A percentile compares a stretch with the other conserved stretches of the same genome.
phyloP scores from a whole-genome alignment of 2,329 filamentous ascomycete species.

The Cadophora luteo-olivacea region DNA sequence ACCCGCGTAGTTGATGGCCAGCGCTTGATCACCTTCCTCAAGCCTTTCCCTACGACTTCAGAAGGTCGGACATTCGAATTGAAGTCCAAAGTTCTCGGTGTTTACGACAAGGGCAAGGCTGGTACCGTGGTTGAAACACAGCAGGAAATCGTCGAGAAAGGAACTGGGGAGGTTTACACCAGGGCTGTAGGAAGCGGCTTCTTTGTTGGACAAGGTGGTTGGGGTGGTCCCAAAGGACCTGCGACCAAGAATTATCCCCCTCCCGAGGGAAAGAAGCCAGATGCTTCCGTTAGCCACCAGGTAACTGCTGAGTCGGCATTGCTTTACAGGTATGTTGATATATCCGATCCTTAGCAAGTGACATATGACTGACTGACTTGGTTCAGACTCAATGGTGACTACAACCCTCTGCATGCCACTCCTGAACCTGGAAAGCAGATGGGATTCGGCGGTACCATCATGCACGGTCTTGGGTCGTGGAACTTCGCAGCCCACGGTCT shows the following conservation, averaged over 20 bases:
- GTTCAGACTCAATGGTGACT: conserved; percentile 88
- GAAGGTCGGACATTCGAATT: conserved; percentile 69
- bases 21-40: conserved; percentile 67
- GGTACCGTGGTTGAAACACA: conserved; percentile 73
- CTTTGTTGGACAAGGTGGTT: conserved; percentile 73
- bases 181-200: conserved; percentile 66
- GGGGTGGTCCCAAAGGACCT: conserved; percentile 91
- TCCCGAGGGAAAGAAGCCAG: conserved; percentile 73
- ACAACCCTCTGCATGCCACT: conserved; percentile 90
- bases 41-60: conserved; percentile 66
- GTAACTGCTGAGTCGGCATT: conserved; percentile 75
- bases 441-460: conserved; percentile 89
- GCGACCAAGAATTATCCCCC: conserved; percentile 80
- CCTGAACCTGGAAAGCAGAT: conserved; percentile 86
- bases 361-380: not conserved
- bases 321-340: conserved; percentile 64
- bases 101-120: conserved; percentile 77
- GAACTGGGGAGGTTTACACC: conserved; percentile 66
- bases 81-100: conserved; percentile 68
- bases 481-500: conserved; percentile 79
- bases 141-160: conserved; percentile 66
- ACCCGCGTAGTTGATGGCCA: conserved; percentile 71
- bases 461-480: conserved; percentile 89
- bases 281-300: conserved; percentile 73
- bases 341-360: not conserved